A percentile compares a stretch with the other conserved stretches of the same genome.
These are phyloP conservation scores for Aspergillus sp. DNA, from an alignment of 2,329 filamentous ascomycete species.

Conservation along the genomic window DNA sequence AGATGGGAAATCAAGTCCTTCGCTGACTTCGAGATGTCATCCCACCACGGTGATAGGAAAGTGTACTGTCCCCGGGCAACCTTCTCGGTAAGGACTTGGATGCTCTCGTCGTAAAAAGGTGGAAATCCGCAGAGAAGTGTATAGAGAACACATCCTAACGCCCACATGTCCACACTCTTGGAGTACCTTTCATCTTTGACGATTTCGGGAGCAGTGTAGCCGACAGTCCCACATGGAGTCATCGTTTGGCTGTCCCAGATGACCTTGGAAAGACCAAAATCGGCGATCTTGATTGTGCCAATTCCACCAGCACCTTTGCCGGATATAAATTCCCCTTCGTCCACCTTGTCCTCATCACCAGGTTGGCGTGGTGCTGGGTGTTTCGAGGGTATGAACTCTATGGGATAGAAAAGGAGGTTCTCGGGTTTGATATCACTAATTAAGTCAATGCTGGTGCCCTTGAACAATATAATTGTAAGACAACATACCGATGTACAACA, in stretches of 20 bases:
- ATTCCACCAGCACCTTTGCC: slow-evolving; percentile 87
- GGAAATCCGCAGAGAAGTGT: slow-evolving; percentile 96
- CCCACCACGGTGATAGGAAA: slow-evolving; percentile 98
- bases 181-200: slow-evolving; percentile 99
- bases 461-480: neutral
- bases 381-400: slow-evolving; percentile 76
- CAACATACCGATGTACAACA: slow-evolving; percentile 87
- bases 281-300: slow-evolving; percentile 93
- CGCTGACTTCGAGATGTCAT: slow-evolving; percentile 92
- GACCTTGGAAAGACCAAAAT: slow-evolving; percentile 96
- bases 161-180: slow-evolving; percentile 99
- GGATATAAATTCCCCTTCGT: slow-evolving; percentile 88
- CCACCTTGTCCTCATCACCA: slow-evolving; percentile 94
- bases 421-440: slow-evolving; percentile 81
- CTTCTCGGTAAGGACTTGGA: slow-evolving; percentile 95
- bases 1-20: slow-evolving; percentile 94
- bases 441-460: neutral
- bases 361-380: slow-evolving; percentile 76
- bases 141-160: slow-evolving; percentile 92
- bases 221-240: slow-evolving; percentile 98
- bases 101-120: slow-evolving; percentile 97
- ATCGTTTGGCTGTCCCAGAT: slow-evolving; percentile 98
- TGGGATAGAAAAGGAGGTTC: slow-evolving; percentile 90
- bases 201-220: slow-evolving; percentile 96
- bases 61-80: slow-evolving; percentile 96